These are phyloP conservation scores for Peronospora destructor DNA, from an alignment of 352 stramenopile genomes.

Conservation along the genomic window DNA sequence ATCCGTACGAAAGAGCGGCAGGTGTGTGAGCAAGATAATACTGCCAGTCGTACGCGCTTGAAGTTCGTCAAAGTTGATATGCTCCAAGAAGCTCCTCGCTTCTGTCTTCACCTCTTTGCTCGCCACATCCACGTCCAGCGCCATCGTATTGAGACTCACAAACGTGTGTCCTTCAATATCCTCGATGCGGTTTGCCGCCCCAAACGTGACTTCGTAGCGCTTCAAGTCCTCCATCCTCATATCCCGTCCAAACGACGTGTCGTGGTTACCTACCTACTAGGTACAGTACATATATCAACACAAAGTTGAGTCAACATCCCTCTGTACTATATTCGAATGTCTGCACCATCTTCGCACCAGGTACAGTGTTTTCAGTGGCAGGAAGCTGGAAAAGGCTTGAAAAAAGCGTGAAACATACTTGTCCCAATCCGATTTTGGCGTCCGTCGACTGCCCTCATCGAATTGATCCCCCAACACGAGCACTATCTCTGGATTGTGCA, in stretches of 20 bases:
- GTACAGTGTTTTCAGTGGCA: slow-evolving; percentile 45
- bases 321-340: not conserved
- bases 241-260: slow-evolving; percentile 56
- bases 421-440: slow-evolving; percentile 42
- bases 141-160: slow-evolving; percentile 74
- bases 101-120: slow-evolving; percentile 43
- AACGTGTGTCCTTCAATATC: slow-evolving; percentile 48
- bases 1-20: slow-evolving; percentile 51
- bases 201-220: slow-evolving; percentile 58
- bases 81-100: slow-evolving; percentile 47
- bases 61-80: slow-evolving; percentile 29
- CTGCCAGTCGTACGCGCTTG: slow-evolving; percentile 20
- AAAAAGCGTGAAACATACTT: slow-evolving; percentile 52
- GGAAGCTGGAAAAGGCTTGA: slow-evolving; percentile 30
- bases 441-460: slow-evolving; percentile 59
- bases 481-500: slow-evolving; percentile 48
- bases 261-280: slow-evolving; percentile 63
- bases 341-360: slow-evolving; percentile 23
- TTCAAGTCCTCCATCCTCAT: slow-evolving; percentile 35
- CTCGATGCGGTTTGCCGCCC: slow-evolving; percentile 43
- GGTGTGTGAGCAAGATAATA: slow-evolving; percentile 51
- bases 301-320: not conserved
- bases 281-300: not conserved
- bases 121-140: slow-evolving; percentile 51
- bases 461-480: slow-evolving; percentile 70